Percentiles rank a stretch among this genome's conserved stretches.
Conservation (phyloP, 2,329 filamentous ascomycete species). For the Tolypocladium endophyticum region DNA sequence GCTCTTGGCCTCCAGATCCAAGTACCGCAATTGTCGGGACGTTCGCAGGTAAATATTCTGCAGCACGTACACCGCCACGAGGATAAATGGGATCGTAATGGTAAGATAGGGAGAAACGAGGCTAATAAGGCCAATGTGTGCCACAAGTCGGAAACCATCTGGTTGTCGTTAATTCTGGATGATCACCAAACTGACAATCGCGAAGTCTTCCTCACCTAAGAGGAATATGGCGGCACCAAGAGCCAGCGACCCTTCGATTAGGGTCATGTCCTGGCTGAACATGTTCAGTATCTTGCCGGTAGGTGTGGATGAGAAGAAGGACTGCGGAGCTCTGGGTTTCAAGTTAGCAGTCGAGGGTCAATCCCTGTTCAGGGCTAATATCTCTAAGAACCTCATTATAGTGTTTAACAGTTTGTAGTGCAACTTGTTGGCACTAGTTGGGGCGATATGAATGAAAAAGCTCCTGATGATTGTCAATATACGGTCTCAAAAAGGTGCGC, state of each 20-base stretch:
- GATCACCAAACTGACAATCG: not conserved
- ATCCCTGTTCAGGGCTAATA: not conserved
- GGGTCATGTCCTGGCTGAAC: slow-evolving; percentile 27
- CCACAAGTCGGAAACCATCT: not conserved
- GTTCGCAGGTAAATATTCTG: slow-evolving; percentile 47
- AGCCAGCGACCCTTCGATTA: slow-evolving; percentile 14
- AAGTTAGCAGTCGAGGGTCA: not conserved
- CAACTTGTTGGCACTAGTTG: not conserved
- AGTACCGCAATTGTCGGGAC: slow-evolving; percentile 42
- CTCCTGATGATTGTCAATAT: not conserved
- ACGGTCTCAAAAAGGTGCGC: not conserved
- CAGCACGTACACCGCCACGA: slow-evolving; percentile 26
- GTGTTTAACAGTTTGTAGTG: not conserved
- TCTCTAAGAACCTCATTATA: not conserved
- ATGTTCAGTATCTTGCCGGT: slow-evolving; percentile 24
- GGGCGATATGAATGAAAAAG: not conserved
- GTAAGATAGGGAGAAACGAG: not conserved
- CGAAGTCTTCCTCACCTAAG: not conserved
- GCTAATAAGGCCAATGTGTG: not conserved
- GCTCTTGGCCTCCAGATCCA: slow-evolving; percentile 42
- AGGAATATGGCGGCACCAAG: not conserved
- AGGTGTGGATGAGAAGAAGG: slow-evolving; percentile 25
- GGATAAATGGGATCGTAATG: slow-evolving; percentile 16
- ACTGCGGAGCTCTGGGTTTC: slow-evolving; percentile 17
- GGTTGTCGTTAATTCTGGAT: not conserved